Conservation (phyloP, 140 eudicot species). For the Stevia rebaudiana region DNA sequence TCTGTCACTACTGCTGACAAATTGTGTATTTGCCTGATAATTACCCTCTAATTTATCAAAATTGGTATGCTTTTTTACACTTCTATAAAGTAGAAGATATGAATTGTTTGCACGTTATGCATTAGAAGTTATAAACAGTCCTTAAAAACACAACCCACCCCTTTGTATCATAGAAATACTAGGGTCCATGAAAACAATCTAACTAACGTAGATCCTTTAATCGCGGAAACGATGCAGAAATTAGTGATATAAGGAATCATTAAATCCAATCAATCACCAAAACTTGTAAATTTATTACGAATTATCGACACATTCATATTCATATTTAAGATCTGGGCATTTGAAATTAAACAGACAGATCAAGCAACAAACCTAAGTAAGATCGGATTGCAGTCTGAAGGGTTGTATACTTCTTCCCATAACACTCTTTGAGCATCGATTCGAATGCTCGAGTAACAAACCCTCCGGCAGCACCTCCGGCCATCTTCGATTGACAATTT, state of each 20-base stretch:
- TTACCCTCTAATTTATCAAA: background rate
- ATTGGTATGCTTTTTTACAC: background rate
- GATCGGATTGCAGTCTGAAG: slow-evolving; percentile 48
- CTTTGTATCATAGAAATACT: slow-evolving; percentile 18
- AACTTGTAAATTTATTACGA: background rate
- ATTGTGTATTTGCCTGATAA: background rate
- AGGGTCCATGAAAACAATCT: slow-evolving; percentile 7
- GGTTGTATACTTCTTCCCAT: slow-evolving; percentile 48
- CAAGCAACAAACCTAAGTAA: slow-evolving; percentile 53
- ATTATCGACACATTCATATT: background rate
- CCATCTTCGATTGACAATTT: slow-evolving; percentile 21
- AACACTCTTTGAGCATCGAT: slow-evolving; percentile 72
- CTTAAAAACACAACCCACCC: background rate
- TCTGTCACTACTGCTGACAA: background rate
- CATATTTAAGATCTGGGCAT: too few relatives aligned
- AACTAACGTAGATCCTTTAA: slow-evolving; percentile 18
- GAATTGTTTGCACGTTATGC: background rate
- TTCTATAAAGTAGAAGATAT: background rate
- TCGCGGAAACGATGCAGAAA: slow-evolving; percentile 13
- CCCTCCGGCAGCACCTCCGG: slow-evolving; percentile 84
- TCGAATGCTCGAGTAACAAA: slow-evolving; percentile 70
- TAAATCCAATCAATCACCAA: slow-evolving; percentile 7
- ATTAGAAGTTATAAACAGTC: background rate
- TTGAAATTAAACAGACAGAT: background rate
- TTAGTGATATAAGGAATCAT: background rate